These are phyloP conservation scores for Tausonia pullulans DNA, from an alignment of 1,284 basidiomycete species.

Conservation along the genomic window DNA sequence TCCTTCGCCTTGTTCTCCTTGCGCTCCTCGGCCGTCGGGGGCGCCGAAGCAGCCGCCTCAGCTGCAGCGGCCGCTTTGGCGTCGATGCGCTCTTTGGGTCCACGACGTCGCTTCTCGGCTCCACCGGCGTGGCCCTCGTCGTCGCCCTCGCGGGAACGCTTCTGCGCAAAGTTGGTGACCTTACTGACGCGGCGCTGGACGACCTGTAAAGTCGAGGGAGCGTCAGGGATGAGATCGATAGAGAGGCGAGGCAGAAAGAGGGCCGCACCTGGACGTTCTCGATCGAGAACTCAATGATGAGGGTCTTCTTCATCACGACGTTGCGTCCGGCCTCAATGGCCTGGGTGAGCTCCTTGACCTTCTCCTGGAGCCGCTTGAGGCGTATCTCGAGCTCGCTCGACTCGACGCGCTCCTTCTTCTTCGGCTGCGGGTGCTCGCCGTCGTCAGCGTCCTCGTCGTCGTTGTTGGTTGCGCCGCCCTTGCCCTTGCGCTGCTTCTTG, in stretches of 20 bases:
- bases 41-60: slow-evolving; percentile 14
- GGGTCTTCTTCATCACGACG: slow-evolving; percentile 39
- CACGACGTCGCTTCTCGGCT: slow-evolving; percentile 18
- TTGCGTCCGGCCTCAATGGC: slow-evolving; percentile 20
- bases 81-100: slow-evolving; percentile 4
- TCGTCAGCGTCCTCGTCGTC: slow-evolving; percentile 23
- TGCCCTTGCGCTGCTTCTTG: slow-evolving; percentile 31
- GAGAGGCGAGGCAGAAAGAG: neutral
- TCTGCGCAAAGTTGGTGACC: neutral
- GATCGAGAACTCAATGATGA: slow-evolving; percentile 85
- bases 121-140: slow-evolving; percentile 12
- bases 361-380: slow-evolving; percentile 37
- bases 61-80: neutral
- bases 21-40: slow-evolving; percentile 28
- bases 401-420: slow-evolving; percentile 23
- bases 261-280: slow-evolving; percentile 72
- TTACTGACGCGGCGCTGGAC: slow-evolving; percentile 7
- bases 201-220: neutral
- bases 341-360: slow-evolving; percentile 29
- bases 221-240: neutral
- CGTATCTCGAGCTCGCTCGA: slow-evolving; percentile 33
- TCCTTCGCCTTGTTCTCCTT: slow-evolving; percentile 29
- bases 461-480: slow-evolving; percentile 16
- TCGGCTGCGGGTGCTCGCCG: slow-evolving; percentile 21
- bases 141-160: slow-evolving; percentile 8